These are phyloP conservation scores for Daucus carota DNA, from an alignment of 129 eudicot genomes.

Conservation along the genomic window DNA sequence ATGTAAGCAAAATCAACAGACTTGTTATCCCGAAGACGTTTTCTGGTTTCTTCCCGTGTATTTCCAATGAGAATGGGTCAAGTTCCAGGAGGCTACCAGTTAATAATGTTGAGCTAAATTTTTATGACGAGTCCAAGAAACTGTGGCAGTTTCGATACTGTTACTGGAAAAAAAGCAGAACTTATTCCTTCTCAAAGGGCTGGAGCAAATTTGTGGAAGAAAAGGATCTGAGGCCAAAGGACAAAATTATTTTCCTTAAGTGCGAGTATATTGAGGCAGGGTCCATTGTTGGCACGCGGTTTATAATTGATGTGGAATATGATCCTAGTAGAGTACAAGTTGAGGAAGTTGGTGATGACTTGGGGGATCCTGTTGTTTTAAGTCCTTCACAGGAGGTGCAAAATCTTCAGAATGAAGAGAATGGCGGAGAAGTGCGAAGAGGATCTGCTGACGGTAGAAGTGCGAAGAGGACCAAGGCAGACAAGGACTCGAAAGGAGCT, in stretches of 20 bases:
- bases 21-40: constrained; percentile 37
- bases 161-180: constrained; percentile 41
- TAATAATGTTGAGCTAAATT: constrained; percentile 12
- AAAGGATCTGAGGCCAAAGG: constrained; percentile 23
- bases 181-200: constrained; percentile 39
- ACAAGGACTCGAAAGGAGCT: not conserved
- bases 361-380: constrained; percentile 6
- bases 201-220: constrained; percentile 46
- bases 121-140: constrained; percentile 23
- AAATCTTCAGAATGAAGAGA: constrained; percentile 15
- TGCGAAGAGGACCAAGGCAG: not conserved
- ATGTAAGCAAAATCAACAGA: constrained; percentile 35
- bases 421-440: too few species aligned
- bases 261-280: constrained; percentile 20
- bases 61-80: not conserved
- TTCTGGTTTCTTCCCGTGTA: constrained; percentile 30
- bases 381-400: constrained; percentile 1
- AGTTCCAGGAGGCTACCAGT: not conserved
- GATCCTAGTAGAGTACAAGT: not conserved
- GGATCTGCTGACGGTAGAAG: too few species aligned
- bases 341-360: constrained; percentile 1
- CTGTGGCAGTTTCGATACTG: constrained; percentile 41
- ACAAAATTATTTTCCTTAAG: constrained; percentile 40
- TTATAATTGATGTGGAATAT: constrained; percentile 41
- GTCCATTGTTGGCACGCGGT: constrained; percentile 1